Percentiles rank a stretch among this genome's conserved stretches.
Evolutionary conservation across 495 filamentous ascomycete species (phyloP).

Genomic region (Bryoglossum gracile): DNA sequence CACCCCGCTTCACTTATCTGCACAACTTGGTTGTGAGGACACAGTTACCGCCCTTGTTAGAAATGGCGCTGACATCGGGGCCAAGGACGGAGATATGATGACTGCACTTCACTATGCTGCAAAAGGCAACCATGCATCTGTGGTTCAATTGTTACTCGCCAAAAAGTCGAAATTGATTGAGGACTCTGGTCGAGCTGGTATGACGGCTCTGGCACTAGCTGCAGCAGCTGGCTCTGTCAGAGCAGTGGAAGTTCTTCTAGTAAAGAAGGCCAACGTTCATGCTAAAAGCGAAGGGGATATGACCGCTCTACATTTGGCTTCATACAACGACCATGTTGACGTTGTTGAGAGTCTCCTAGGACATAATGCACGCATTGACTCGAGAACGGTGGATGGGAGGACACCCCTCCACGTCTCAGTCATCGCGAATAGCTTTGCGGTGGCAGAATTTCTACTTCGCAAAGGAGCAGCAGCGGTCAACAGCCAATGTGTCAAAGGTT

Average conservation of each 20-base stretch:
- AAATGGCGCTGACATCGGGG: conserved; percentile 2
- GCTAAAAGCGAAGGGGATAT: conserved; percentile 33
- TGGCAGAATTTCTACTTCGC: background rate
- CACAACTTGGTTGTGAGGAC: background rate
- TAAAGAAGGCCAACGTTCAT: conserved; percentile 30
- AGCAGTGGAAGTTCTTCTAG: conserved; percentile 31
- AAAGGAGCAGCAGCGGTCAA: background rate
- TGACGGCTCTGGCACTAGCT: conserved; percentile 38
- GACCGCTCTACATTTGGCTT: conserved; percentile 25
- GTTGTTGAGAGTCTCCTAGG: conserved; percentile 30
- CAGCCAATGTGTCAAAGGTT: conserved; percentile 25
- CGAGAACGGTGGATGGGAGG: conserved; percentile 25
- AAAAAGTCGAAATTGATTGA: conserved; percentile 21
- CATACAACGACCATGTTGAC: conserved; percentile 37
- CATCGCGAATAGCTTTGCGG: background rate
- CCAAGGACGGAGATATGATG: background rate
- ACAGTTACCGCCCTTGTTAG: background rate
- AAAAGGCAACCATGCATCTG: background rate
- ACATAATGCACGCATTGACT: conserved; percentile 22
- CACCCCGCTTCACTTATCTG: conserved; percentile 1
- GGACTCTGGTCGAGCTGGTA: conserved; percentile 19
- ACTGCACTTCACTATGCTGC: conserved; percentile 12
- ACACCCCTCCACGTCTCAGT: conserved; percentile 5
- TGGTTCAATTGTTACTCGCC: conserved; percentile 16
- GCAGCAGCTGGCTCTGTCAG: conserved; percentile 29